Conservation (phyloP, 139 green algal genomes). For the Microglena sp. region DNA sequence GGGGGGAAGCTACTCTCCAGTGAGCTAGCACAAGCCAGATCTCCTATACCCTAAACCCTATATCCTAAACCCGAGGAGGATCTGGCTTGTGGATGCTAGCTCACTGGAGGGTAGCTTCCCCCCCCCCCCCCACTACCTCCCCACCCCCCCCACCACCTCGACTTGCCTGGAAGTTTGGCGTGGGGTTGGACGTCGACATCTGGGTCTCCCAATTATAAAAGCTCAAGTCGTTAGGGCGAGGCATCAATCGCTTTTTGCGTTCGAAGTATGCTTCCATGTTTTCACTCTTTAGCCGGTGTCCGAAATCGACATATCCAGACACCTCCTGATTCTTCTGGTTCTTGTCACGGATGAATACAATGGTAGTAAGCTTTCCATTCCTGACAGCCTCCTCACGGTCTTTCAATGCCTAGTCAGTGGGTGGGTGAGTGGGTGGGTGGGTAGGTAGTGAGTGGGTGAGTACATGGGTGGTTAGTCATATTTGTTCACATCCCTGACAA, state of each 20-base stretch:
- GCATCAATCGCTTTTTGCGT: conserved; percentile 60
- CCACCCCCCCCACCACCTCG: no score
- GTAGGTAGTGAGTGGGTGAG: background rate
- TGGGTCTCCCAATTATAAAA: conserved; percentile 93
- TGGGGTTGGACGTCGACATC: conserved; percentile 64
- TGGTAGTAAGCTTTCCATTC: conserved; percentile 81
- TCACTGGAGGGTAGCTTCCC: no score
- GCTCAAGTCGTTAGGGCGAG: conserved; percentile 68
- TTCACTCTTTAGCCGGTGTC: conserved; percentile 50
- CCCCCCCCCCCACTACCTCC: no score
- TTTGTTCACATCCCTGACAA: conserved; percentile 66
- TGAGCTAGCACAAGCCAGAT: no score
- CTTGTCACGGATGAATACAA: conserved; percentile 76
- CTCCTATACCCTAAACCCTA: no score
- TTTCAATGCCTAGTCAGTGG: conserved; percentile 45
- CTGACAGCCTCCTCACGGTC: conserved; percentile 70
- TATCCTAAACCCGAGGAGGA: no score
- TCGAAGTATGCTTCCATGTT: conserved; percentile 75
- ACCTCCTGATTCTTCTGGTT: conserved; percentile 73
- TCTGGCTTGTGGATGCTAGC: no score
- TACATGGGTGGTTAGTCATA: background rate
- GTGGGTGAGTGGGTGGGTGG: background rate
- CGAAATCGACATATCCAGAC: conserved; percentile 86
- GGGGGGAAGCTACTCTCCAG: no score
- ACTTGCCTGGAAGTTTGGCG: conserved; percentile 69